Base-by-base conservation (phyloP, 768 basidiomycete genomes). In the Vararia minispora region DNA sequence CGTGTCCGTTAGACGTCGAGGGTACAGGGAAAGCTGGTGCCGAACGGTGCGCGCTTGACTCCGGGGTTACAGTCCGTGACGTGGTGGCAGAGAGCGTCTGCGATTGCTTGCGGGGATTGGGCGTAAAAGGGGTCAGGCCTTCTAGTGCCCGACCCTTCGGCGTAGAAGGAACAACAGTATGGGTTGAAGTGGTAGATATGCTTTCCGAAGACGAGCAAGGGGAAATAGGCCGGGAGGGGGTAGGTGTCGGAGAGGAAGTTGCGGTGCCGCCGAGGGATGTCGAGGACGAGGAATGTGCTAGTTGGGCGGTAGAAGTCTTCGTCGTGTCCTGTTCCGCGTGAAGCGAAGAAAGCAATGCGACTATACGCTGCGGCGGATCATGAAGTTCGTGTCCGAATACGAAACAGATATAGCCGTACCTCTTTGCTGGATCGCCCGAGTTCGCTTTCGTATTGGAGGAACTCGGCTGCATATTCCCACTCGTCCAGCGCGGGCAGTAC, bases 391-490 rank as follows among this genome's bases (percentile, higher is more conserved):
- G 62, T 37, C 51, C 14, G n/a, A 17, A 5, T 10, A 16, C 7
- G 13, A 20, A 10, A 13, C n/a, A 14, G 14, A 4, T n/a, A 14
- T 3, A 8, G n/a, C 44, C 60, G 17, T 40, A 86, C 86, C 62
- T 69, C 62, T 58, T 73, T 66, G 35, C 56, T 61, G 14, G 64
- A 58, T 2, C 53, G 46, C 13, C 67, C 48, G 20, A 89, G 62
- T 50, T 88, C 82, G 18, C 62, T 62, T 52, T 89, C 86, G 46
- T 81, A 82, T 28, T 71, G 63, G 41, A 90, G 52, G 52, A 87
- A 88, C 46, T 85, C 83, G 36, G 62, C 66, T 12, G 79, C 82
- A 49, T 86, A 85, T 14, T 78, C 76, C 86, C 86, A 89, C 50
- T 85, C 77, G 33, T 72, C 73, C 20, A 89, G 54, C 33, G 72